These are phyloP conservation scores for Dactylellina sp. DNA, from an alignment of 2,329 filamentous ascomycete species.

Conservation along the genomic window DNA sequence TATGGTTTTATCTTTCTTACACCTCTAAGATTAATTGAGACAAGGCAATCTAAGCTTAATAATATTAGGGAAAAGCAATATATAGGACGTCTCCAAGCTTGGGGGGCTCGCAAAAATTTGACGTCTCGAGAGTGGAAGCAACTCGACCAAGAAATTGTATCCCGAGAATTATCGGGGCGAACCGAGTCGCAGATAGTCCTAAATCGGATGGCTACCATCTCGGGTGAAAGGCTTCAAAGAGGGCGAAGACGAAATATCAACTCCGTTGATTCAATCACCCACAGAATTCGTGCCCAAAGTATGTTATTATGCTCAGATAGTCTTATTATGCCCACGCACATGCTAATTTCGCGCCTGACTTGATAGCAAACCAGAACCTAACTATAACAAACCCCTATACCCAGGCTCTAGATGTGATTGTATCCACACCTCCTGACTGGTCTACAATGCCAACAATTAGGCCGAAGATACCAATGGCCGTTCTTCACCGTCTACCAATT, in stretches of 20 bases:
- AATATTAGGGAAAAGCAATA: conserved; percentile 24
- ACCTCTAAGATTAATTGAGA: too few relatives aligned
- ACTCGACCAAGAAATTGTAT: not conserved
- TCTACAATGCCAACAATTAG: not conserved
- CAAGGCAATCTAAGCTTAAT: not conserved
- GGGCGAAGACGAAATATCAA: conserved; percentile 1
- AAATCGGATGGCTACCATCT: not conserved
- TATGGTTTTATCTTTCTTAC: not conserved
- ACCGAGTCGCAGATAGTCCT: conserved; percentile 12
- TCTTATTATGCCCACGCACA: not conserved
- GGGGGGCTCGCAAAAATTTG: conserved; percentile 2
- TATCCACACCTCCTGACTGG: not conserved
- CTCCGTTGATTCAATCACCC: not conserved
- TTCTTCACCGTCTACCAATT: conserved; percentile 8
- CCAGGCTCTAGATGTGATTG: not conserved
- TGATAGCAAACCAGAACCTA: not conserved
- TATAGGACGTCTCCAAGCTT: conserved; percentile 11
- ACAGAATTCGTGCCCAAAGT: not conserved
- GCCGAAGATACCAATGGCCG: not conserved
- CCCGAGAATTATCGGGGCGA: conserved; percentile 2
- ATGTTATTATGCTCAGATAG: not conserved
- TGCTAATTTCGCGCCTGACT: not conserved
- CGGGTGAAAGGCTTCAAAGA: not conserved
- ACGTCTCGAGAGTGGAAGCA: conserved; percentile 7
- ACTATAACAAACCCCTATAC: not conserved